These are phyloP conservation scores for Fusarium sambucinum DNA, from an alignment of 2,329 filamentous ascomycete species.

Conservation along the genomic window DNA sequence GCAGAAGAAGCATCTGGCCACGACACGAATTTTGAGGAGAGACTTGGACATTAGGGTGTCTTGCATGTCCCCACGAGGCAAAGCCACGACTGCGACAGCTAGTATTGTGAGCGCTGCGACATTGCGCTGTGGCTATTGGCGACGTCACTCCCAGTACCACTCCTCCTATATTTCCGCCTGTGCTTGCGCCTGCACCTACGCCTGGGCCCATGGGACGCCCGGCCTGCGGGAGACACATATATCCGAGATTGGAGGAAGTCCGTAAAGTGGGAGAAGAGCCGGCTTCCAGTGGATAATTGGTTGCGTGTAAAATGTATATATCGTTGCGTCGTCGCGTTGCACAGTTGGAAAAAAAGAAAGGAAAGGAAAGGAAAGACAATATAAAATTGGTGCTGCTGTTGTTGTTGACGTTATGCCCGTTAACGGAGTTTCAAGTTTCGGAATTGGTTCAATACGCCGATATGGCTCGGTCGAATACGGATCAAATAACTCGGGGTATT, in stretches of 20 bases:
- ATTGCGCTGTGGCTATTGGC: constrained; percentile 38
- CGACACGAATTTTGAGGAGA: constrained; percentile 35
- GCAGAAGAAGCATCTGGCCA: constrained; percentile 44
- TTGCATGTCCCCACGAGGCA: constrained; percentile 39
- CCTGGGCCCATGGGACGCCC: constrained; percentile 49
- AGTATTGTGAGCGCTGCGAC: constrained; percentile 21
- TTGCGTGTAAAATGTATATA: background rate
- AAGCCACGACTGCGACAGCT: constrained; percentile 28
- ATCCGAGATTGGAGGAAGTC: constrained; percentile 35
- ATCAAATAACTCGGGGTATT: constrained; percentile 1
- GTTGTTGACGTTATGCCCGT: constrained; percentile 38
- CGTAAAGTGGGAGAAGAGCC: constrained; percentile 35
- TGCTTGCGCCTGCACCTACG: constrained; percentile 39
- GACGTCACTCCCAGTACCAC: constrained; percentile 45
- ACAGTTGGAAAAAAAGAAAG: background rate
- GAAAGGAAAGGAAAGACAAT: background rate
- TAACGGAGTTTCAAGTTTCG: constrained; percentile 44
- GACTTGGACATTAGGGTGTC: constrained; percentile 39
- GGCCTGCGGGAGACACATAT: constrained; percentile 52
- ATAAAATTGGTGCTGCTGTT: constrained; percentile 21
- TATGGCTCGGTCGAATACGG: constrained; percentile 40
- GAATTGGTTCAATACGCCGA: constrained; percentile 37
- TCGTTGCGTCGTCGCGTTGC: background rate
- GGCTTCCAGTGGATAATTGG: constrained; percentile 20
- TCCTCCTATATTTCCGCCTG: constrained; percentile 3